Evolutionary conservation across 352 stramenopile genomes (phyloP).

Genomic region (Phytophthora kernoviae): DNA sequence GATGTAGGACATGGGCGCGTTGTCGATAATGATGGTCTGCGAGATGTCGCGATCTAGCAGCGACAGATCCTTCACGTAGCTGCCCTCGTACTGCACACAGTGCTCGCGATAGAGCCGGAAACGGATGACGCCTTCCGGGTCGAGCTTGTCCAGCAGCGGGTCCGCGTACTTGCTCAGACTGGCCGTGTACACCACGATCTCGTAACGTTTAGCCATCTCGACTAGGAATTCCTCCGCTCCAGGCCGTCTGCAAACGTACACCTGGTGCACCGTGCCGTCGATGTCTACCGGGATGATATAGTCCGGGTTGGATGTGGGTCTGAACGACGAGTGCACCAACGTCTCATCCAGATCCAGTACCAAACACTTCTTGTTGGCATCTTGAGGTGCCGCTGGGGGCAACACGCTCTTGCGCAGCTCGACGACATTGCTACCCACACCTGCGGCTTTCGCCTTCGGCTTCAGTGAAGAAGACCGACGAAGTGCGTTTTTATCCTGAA

Average conservation of each 20-base stretch:
- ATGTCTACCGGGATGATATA: slow-evolving; percentile 98
- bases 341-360: slow-evolving; percentile 98
- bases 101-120: slow-evolving; percentile 94
- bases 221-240: slow-evolving; percentile 96
- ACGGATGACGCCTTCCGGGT: slow-evolving; percentile 90
- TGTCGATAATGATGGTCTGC: slow-evolving; percentile 99
- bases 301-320: slow-evolving; percentile 92
- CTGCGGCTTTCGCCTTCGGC: slow-evolving; percentile 18
- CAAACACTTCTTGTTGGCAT: slow-evolving; percentile 88
- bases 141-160: slow-evolving; percentile 96
- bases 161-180: slow-evolving; percentile 98
- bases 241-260: slow-evolving; percentile 92
- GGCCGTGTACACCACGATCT: slow-evolving; percentile 99
- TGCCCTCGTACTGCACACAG: slow-evolving; percentile 96
- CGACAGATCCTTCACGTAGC: slow-evolving; percentile 98
- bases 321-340: slow-evolving; percentile 97
- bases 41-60: slow-evolving; percentile 93
- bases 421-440: slow-evolving; percentile 35
- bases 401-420: slow-evolving; percentile 70
- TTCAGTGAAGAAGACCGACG: slow-evolving; percentile 27
- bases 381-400: slow-evolving; percentile 39
- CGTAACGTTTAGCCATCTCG: slow-evolving; percentile 96
- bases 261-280: slow-evolving; percentile 83
- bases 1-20: slow-evolving; percentile 98
- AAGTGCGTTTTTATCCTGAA: slow-evolving; percentile 32